phyloP scores from a whole-genome alignment of 345 rosid genomes.

The Euphorbia tirucalli region DNA sequence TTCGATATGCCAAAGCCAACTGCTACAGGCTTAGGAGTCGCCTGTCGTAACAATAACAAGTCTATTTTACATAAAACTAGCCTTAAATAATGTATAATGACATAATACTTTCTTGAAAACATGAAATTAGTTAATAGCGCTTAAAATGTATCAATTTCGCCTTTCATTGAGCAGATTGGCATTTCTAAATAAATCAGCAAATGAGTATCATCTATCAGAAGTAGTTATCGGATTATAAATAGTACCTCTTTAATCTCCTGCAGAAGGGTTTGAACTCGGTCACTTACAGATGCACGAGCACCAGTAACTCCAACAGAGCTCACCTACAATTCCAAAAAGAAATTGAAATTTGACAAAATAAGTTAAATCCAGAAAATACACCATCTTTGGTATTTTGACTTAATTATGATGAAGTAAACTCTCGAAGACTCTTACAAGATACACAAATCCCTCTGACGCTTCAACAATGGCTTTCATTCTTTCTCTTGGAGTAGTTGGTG shows the following conservation, averaged over 20 bases:
- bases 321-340: conserved; percentile 45
- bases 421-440: conserved; percentile 58
- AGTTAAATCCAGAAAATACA: not conserved
- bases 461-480: conserved; percentile 81
- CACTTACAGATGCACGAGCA: conserved; percentile 69
- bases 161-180: not conserved
- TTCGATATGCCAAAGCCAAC: conserved; percentile 82
- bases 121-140: not conserved
- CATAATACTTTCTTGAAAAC: not conserved
- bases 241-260: conserved; percentile 65
- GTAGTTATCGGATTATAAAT: not conserved
- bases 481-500: conserved; percentile 72
- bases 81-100: not conserved
- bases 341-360: not conserved
- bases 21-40: conserved; percentile 69
- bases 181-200: not conserved
- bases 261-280: conserved; percentile 58
- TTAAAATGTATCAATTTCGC: not conserved
- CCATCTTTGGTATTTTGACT: conserved; percentile 3
- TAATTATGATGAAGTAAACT: not conserved
- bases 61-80: not conserved
- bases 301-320: conserved; percentile 92
- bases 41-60: conserved; percentile 28
- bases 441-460: conserved; percentile 80
- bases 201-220: not conserved